A percentile compares a stretch with the other conserved stretches of the same genome.
Evolutionary conservation across 2,329 filamentous ascomycete species (phyloP).

Genomic region (Fusarium sp.): DNA sequence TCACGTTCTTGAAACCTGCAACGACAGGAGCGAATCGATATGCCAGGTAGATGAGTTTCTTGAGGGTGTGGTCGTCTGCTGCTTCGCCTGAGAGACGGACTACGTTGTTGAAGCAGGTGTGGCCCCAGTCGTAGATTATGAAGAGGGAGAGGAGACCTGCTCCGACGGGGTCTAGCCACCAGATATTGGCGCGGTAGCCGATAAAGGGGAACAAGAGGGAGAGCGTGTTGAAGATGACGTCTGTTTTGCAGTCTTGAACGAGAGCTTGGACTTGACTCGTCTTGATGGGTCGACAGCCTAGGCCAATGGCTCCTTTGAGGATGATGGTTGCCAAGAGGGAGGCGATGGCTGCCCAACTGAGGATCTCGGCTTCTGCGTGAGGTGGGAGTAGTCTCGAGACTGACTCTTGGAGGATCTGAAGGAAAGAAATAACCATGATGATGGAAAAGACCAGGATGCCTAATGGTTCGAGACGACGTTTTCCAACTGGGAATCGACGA

Average conservation of each 20-base stretch:
- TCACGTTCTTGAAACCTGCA: slow-evolving; percentile 47
- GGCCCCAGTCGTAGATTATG: slow-evolving; percentile 76
- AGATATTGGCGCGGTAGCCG: slow-evolving; percentile 66
- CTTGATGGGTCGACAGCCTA: slow-evolving; percentile 84
- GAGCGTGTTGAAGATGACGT: slow-evolving; percentile 89
- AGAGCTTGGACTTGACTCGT: slow-evolving; percentile 85
- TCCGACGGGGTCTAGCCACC: slow-evolving; percentile 74
- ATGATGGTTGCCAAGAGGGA: slow-evolving; percentile 78
- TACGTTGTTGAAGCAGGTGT: slow-evolving; percentile 55
- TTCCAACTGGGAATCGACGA: slow-evolving; percentile 78
- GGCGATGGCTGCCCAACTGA: slow-evolving; percentile 43
- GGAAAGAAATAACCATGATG: slow-evolving; percentile 85
- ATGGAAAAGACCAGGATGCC: slow-evolving; percentile 83
- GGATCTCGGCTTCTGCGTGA: slow-evolving; percentile 60
- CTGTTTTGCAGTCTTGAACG: slow-evolving; percentile 61
- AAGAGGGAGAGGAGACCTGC: slow-evolving; percentile 71
- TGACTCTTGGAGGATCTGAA: slow-evolving; percentile 78
- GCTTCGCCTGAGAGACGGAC: slow-evolving; percentile 47
- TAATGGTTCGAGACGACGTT: slow-evolving; percentile 76
- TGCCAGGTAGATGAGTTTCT: slow-evolving; percentile 47
- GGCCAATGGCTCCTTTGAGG: slow-evolving; percentile 83
- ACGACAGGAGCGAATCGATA: slow-evolving; percentile 48
- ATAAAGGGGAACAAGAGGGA: slow-evolving; percentile 86
- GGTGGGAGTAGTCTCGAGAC: slow-evolving; percentile 67
- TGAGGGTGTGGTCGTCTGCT: slow-evolving; percentile 42